Percentiles rank a stretch among this genome's conserved stretches.
Conservation (phyloP, 768 basidiomycete species). For the Exidia glandulosa region DNA sequence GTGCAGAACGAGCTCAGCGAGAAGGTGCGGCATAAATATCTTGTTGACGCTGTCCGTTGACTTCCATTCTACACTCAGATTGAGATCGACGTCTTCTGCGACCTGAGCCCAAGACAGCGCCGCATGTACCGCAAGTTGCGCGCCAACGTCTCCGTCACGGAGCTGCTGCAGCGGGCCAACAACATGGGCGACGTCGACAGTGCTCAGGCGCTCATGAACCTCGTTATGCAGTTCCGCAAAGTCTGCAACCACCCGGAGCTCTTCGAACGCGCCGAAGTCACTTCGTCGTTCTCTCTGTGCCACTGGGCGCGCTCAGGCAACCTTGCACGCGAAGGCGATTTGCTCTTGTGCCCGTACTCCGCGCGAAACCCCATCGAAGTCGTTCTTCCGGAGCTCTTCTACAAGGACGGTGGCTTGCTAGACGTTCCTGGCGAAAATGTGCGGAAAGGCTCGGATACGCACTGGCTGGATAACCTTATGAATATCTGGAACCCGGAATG, state of each 20-base stretch:
- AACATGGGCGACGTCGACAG: slow-evolving; percentile 86
- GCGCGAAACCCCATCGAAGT: slow-evolving; percentile 80
- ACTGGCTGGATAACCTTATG: slow-evolving; percentile 54
- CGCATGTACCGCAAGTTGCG: slow-evolving; percentile 80
- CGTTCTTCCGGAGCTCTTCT: slow-evolving; percentile 61
- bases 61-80: slow-evolving; percentile 43
- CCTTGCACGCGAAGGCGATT: slow-evolving; percentile 80
- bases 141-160: slow-evolving; percentile 88
- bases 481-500: slow-evolving; percentile 87
- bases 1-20: slow-evolving; percentile 99
- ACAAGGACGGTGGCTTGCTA: slow-evolving; percentile 64
- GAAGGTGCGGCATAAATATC: slow-evolving; percentile 46
- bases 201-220: slow-evolving; percentile 92
- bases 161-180: slow-evolving; percentile 86
- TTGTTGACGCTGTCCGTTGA: background rate
- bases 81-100: slow-evolving; percentile 90
- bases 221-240: slow-evolving; percentile 99
- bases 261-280: slow-evolving; percentile 93
- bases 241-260: slow-evolving; percentile 98
- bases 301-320: slow-evolving; percentile 71
- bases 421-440: slow-evolving; percentile 50
- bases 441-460: slow-evolving; percentile 36
- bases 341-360: slow-evolving; percentile 72
- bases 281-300: slow-evolving; percentile 85
- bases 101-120: slow-evolving; percentile 87